Base-by-base conservation (phyloP, 345 rosid genomes). In the Acer saccharum region DNA sequence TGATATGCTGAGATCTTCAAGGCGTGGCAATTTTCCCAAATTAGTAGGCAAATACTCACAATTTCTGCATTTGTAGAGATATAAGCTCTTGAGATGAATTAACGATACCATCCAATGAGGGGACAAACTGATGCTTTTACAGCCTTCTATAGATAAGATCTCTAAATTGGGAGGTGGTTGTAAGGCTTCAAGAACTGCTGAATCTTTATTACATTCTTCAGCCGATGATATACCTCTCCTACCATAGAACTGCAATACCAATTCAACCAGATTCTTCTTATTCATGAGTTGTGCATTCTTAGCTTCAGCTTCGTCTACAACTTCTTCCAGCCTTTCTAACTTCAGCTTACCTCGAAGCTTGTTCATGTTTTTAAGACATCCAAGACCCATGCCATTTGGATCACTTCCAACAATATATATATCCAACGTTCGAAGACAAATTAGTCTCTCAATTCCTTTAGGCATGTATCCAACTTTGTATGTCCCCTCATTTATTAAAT, bases 101-200 rank as follows among this genome's bases (percentile, higher is more conserved):
- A 29, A 29, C 32, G 3, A 29, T 29, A 29, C 32, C 32, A 29
- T 29, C 58, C 58, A 54, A 14, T 54, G 58, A 14, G 58, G 18
- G 2, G n/a, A 16, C 58, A 54, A 54, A n/a, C n/a, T 0, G 2
- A 54, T 54, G 58, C 58, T n/a, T n/a, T n/a, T 54, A 54, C n/a
- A 54, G 8, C 1, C 7, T 0, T 0, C 1, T 4, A 54, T 52
- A 4, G 0, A 0, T 54, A 54, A 16, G 8, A 1, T 54, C 58
- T 54, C n/a, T 54, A 54, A 54, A 54, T 54, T 54, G 0, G n/a
- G n/a, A 54, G 58, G 58, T 54, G 58, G 58, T 54, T 54, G n/a
- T 54, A 54, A 54, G 58, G 58, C 58, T 54, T 54, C 58, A 16
- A 16, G 7, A 54, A 54, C 58, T 54, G 18, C 58, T 16, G n/a